Conservation (phyloP, 306 rosid genomes). For the Hippophae tibetana region DNA sequence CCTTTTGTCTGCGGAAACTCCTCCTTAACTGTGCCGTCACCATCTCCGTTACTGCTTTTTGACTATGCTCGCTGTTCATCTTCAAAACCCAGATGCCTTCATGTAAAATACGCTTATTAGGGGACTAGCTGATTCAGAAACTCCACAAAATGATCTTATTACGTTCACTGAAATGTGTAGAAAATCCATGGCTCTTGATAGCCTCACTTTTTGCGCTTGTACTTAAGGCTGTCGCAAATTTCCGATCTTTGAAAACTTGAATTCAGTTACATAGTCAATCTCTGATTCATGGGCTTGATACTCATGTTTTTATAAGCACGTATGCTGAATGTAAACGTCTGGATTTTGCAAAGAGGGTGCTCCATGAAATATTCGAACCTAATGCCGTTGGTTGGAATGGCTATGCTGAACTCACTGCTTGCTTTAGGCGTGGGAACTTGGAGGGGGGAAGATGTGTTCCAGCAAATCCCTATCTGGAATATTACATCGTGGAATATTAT, state of each 20-base stretch:
- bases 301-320: constrained; percentile 53
- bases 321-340: constrained; percentile 52
- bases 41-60: constrained; percentile 46
- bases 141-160: constrained; percentile 35
- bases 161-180: constrained; percentile 50
- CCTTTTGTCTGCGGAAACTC: constrained; percentile 49
- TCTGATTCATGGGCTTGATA: constrained; percentile 34
- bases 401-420: constrained; percentile 43
- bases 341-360: constrained; percentile 35
- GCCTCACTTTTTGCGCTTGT: constrained; percentile 68
- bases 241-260: constrained; percentile 28
- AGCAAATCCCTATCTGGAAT: constrained; percentile 48
- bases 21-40: constrained; percentile 62
- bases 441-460: constrained; percentile 36
- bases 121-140: constrained; percentile 43
- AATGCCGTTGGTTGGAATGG: constrained; percentile 72
- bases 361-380: constrained; percentile 61
- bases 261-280: constrained; percentile 50
- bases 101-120: constrained; percentile 80
- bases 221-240: constrained; percentile 59
- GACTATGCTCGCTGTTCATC: constrained; percentile 47
- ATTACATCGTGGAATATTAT: constrained; percentile 69
- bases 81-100: constrained; percentile 66
- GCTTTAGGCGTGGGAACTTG: constrained; percentile 54
- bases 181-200: constrained; percentile 35